These are phyloP conservation scores for Aureobasidium pullulans DNA, from an alignment of 2,329 filamentous ascomycete species.

Conservation along the genomic window DNA sequence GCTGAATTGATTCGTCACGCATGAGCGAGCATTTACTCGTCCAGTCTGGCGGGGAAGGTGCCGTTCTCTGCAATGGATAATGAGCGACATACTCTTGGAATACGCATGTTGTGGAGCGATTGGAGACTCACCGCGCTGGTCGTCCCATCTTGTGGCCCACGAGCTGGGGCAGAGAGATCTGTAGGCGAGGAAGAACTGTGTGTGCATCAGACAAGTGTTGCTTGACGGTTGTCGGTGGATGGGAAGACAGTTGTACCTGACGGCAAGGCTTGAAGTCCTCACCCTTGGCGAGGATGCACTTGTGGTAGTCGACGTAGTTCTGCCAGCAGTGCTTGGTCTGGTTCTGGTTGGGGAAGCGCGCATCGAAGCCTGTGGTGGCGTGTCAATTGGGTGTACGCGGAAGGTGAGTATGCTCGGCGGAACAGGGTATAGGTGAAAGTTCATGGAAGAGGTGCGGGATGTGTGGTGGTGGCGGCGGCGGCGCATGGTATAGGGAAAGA, in stretches of 20 bases:
- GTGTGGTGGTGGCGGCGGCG: background rate
- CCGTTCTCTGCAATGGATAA: constrained; percentile 39
- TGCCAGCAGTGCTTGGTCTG: constrained; percentile 99
- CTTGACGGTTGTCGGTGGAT: background rate
- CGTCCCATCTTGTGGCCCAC: constrained; percentile 94
- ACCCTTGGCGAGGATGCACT: constrained; percentile 97
- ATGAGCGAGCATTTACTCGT: constrained; percentile 31
- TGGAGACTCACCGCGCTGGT: constrained; percentile 72
- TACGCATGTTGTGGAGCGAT: background rate
- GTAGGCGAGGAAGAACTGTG: constrained; percentile 91
- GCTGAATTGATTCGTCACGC: background rate
- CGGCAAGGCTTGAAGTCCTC: constrained; percentile 96
- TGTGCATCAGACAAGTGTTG: background rate
- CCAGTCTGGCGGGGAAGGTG: constrained; percentile 47
- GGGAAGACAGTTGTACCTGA: constrained; percentile 56
- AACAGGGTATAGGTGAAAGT: background rate
- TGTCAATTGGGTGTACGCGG: constrained; percentile 3
- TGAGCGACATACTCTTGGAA: background rate
- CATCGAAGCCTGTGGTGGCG: constrained; percentile 72
- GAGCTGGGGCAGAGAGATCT: constrained; percentile 92
- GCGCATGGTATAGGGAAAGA: background rate
- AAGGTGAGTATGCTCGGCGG: background rate
- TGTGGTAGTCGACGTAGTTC: constrained; percentile 99
- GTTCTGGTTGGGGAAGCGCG: constrained; percentile 97
- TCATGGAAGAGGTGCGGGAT: background rate